These are phyloP conservation scores for Nemania serpens DNA, from an alignment of 2,329 filamentous ascomycete genomes.

Conservation along the genomic window DNA sequence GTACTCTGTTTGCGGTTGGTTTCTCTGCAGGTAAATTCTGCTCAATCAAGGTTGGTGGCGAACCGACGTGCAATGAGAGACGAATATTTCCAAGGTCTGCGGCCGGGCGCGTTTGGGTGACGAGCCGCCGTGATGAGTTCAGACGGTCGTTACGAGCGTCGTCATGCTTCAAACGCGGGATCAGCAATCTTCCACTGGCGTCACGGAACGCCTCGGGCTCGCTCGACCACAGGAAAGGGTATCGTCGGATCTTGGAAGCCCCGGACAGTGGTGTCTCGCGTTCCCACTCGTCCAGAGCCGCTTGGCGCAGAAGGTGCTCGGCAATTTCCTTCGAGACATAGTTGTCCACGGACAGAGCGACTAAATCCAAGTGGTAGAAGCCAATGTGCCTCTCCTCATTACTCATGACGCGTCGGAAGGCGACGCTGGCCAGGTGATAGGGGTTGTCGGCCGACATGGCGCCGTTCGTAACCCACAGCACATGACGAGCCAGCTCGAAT, in stretches of 20 bases:
- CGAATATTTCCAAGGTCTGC: no score
- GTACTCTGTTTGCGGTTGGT: no score
- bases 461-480: slow-evolving; percentile 53
- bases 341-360: neutral
- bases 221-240: slow-evolving; percentile 16
- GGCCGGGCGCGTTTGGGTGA: no score
- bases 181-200: neutral
- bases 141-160: slow-evolving; percentile 18
- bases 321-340: slow-evolving; percentile 7
- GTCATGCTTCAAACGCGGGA: slow-evolving; percentile 10
- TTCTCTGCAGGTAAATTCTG: no score
- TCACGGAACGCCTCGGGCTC: slow-evolving; percentile 19
- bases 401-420: slow-evolving; percentile 11
- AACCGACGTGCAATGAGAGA: no score
- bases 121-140: slow-evolving; percentile 11
- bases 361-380: slow-evolving; percentile 32
- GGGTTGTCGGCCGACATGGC: slow-evolving; percentile 31
- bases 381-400: slow-evolving; percentile 27
- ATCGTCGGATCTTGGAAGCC: no score
- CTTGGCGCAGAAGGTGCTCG: slow-evolving; percentile 17
- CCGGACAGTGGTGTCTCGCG: no score
- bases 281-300: slow-evolving; percentile 19
- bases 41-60: no score
- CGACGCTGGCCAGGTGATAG: slow-evolving; percentile 22
- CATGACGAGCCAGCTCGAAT: slow-evolving; percentile 39